Conservation (phyloP, 2,329 filamentous ascomycete genomes). For the Bipolaris zeicola region DNA sequence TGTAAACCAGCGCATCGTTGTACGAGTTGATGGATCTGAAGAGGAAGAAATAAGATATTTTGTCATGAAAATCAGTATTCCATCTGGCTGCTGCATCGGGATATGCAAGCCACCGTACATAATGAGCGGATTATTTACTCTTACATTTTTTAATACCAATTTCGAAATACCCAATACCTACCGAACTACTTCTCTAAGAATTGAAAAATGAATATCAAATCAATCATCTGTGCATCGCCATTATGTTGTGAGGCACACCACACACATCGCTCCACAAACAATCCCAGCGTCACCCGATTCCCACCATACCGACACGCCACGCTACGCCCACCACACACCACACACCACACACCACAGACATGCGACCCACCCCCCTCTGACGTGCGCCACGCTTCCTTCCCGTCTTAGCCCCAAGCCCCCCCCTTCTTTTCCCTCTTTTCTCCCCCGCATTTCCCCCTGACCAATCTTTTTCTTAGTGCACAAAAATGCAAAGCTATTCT, state of each 20-base stretch:
- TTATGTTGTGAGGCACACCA: too few relatives aligned
- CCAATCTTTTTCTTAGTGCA: too few relatives aligned
- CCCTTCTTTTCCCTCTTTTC: too few relatives aligned
- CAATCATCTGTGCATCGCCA: too few relatives aligned
- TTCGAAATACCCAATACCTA: slow-evolving; percentile 11
- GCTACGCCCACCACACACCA: neutral
- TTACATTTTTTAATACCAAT: slow-evolving; percentile 5
- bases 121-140: neutral
- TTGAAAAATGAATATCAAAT: too few relatives aligned
- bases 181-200: too few relatives aligned
- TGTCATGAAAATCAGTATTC: neutral
- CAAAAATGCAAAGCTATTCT: too few relatives aligned
- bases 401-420: slow-evolving; percentile 1
- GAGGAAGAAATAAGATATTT: neutral
- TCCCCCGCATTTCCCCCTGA: too few relatives aligned
- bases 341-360: neutral
- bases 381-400: neutral
- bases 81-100: neutral
- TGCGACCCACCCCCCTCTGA: neutral
- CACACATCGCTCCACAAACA: too few relatives aligned
- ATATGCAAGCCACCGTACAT: neutral
- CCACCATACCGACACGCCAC: neutral
- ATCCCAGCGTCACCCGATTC: too few relatives aligned
- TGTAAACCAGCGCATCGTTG: neutral
- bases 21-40: neutral